These are phyloP conservation scores for Cercospora janseana DNA, from an alignment of 2,329 filamentous ascomycete genomes.

Conservation along the genomic window DNA sequence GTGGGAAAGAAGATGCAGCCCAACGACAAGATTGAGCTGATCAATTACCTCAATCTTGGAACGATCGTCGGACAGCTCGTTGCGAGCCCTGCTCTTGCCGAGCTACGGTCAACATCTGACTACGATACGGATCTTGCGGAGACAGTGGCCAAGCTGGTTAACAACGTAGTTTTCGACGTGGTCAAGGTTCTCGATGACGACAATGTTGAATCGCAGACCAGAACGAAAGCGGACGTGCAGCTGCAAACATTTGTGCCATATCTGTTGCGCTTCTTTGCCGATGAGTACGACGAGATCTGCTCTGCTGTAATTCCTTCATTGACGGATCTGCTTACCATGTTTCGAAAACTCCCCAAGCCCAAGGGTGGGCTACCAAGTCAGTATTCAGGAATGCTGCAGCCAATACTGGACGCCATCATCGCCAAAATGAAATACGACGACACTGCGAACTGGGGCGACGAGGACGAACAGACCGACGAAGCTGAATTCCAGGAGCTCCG, in stretches of 20 bases:
- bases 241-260: slow-evolving; percentile 82
- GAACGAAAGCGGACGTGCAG: slow-evolving; percentile 73
- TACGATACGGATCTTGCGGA: slow-evolving; percentile 97
- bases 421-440: slow-evolving; percentile 97
- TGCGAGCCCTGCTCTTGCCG: slow-evolving; percentile 73
- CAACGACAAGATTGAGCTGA: slow-evolving; percentile 89
- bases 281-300: slow-evolving; percentile 97
- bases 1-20: slow-evolving; percentile 97
- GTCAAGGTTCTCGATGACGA: slow-evolving; percentile 80
- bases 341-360: slow-evolving; percentile 71
- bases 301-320: slow-evolving; percentile 91
- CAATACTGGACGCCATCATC: slow-evolving; percentile 88
- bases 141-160: slow-evolving; percentile 91
- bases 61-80: slow-evolving; percentile 84
- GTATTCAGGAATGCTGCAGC: slow-evolving; percentile 78
- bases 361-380: slow-evolving; percentile 65
- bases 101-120: slow-evolving; percentile 73
- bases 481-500: slow-evolving; percentile 95
- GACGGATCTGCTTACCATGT: slow-evolving; percentile 85
- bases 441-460: slow-evolving; percentile 86
- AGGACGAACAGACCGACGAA: slow-evolving; percentile 93
- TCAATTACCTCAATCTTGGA: slow-evolving; percentile 82
- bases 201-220: slow-evolving; percentile 60
- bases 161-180: slow-evolving; percentile 82
- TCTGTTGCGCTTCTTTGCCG: slow-evolving; percentile 89